phyloP scores from a whole-genome alignment of 768 basidiomycete species.

The Fistulinella prunicolor region DNA sequence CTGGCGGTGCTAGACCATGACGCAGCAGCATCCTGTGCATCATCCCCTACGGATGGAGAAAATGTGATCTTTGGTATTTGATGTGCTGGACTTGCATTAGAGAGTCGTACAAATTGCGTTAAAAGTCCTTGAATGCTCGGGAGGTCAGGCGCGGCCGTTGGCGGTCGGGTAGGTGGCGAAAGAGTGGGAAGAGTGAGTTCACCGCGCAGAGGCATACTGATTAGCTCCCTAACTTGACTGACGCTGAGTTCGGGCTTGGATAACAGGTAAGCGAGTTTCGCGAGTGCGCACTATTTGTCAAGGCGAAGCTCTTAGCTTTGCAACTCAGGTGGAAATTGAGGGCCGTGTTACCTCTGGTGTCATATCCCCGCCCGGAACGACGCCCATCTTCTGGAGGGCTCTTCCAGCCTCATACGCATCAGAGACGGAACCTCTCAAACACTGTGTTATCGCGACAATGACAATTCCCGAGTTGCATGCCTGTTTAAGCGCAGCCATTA shows the following conservation, averaged over 20 bases:
- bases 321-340: not conserved
- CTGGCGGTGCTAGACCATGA: conserved; percentile 79
- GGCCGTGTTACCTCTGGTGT: conserved; percentile 75
- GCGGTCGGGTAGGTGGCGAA: conserved; percentile 41
- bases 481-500: conserved; percentile 72
- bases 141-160: conserved; percentile 43
- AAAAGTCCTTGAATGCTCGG: conserved; percentile 65
- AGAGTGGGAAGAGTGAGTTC: conserved; percentile 68
- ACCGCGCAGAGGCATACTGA: conserved; percentile 79
- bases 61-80: conserved; percentile 37
- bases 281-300: conserved; percentile 68
- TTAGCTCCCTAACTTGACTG: conserved; percentile 68
- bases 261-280: conserved; percentile 87
- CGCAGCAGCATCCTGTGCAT: conserved; percentile 45
- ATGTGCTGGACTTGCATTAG: conserved; percentile 40
- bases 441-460: conserved; percentile 91
- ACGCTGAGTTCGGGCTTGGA: conserved; percentile 76
- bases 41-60: conserved; percentile 35
- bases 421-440: conserved; percentile 81
- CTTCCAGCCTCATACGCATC: conserved; percentile 81
- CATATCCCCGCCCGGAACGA: conserved; percentile 88
- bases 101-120: conserved; percentile 65
- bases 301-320: not conserved
- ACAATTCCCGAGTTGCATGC: conserved; percentile 83
- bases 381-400: conserved; percentile 65